Evolutionary conservation across 345 rosid genomes (phyloP).

Genomic region (Iberis pinnata): DNA sequence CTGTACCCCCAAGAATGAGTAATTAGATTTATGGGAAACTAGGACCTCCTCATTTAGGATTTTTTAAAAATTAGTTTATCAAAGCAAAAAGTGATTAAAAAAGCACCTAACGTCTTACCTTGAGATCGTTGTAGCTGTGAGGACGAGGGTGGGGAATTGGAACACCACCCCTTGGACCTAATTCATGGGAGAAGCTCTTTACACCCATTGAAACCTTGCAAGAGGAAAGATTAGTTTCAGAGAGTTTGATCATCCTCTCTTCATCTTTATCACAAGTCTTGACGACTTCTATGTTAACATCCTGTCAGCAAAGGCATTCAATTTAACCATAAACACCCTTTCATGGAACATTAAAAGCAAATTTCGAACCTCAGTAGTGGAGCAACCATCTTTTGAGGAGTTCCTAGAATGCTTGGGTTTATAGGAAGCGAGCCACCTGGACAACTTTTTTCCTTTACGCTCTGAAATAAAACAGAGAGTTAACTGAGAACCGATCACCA

Average conservation of each 20-base stretch:
- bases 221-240: conserved; percentile 26
- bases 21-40: background rate
- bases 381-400: conserved; percentile 23
- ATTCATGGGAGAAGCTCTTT: conserved; percentile 74
- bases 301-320: conserved; percentile 32
- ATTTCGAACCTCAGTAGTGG: conserved; percentile 37
- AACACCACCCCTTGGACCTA: conserved; percentile 65
- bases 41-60: too few relatives aligned
- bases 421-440: conserved; percentile 56
- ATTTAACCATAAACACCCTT: background rate
- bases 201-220: conserved; percentile 42
- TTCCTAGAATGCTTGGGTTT: conserved; percentile 39
- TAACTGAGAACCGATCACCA: background rate
- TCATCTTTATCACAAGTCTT: conserved; percentile 32
- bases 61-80: too few relatives aligned
- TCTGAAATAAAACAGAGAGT: conserved; percentile 25
- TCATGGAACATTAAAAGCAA: conserved; percentile 1
- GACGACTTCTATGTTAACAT: conserved; percentile 27
- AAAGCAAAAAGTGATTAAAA: too few relatives aligned
- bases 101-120: too few relatives aligned
- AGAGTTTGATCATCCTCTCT: conserved; percentile 26
- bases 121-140: conserved; percentile 61
- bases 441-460: conserved; percentile 48
- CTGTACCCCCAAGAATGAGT: background rate
- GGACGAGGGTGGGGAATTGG: conserved; percentile 45